Base-by-base conservation (phyloP, 441 rosid genomes). In the Euphorbia corollata region DNA sequence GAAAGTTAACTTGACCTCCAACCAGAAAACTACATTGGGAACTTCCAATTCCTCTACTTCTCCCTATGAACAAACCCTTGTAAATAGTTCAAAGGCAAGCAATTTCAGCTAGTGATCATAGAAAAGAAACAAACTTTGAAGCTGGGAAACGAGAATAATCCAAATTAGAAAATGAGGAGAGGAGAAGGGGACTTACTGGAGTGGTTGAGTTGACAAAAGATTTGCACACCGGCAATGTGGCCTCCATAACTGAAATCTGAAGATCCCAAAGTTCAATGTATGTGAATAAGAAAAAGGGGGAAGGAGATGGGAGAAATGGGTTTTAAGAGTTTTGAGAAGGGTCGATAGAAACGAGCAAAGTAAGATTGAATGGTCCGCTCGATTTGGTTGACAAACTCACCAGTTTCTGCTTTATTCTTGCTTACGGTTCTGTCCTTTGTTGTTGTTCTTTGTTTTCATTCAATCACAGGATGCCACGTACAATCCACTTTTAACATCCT, bases 11-110 rank as follows among this genome's bases (percentile, higher is more conserved):
- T 63, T 66, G 73, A 59, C 65, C 80, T 65, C 88, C 88, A 23
- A 72, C 74, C 79, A 75, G 59, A 62, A 86, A 82, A 75, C 82
- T 86, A 79, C 94, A 87, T 53, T 80, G 87, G 8, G 88, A 82
- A 68, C 87, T 85, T 79, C 69, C 76, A 59, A 83, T 77, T 55
- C 79, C 80, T 66, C 78, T 64, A 19, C 77, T 72, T 68, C 77
- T 78, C 69, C 85, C 69, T 48, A 79, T 23, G 59, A 82, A 77
- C 54, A 89, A 78, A 61, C 87, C 96, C 97, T 89, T 27, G 48
- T 36, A 36, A 36, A 36, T 36, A 6, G 41, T 36, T 8, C 41
- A 36, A 2, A 36, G 5, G 9, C 8, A 2, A 36, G 8, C 41
- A 36, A 2, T 51, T 8, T 8, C 0, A 10, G 47, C 13, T 4